A percentile compares a stretch with the other conserved stretches of the same genome.
phyloP scores from a whole-genome alignment of 805 yeast genomes.

The Saccharomycopsis sp. region DNA sequence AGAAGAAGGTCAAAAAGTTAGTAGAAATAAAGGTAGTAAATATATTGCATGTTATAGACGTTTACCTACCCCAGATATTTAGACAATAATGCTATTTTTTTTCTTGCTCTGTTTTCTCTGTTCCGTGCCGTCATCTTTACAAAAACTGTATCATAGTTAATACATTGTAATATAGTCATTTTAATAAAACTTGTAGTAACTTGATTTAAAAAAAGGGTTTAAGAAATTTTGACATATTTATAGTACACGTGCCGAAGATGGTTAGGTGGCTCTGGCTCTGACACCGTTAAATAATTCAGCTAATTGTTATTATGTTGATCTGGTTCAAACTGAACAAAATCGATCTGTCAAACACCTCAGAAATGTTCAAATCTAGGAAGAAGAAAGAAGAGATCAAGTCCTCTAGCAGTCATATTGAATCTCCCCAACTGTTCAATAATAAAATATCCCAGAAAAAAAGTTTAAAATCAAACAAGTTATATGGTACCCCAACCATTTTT shows the following conservation, averaged over 20 bases:
- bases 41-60: constrained; percentile 82
- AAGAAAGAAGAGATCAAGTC: constrained; percentile 14
- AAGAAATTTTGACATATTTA: too few species aligned
- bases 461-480: background rate
- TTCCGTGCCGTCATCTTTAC: too few species aligned
- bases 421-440: constrained; percentile 2
- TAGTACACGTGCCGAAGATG: too few species aligned
- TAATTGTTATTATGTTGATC: too few species aligned
- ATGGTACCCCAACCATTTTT: constrained; percentile 11
- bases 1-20: constrained; percentile 96
- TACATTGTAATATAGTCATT: too few species aligned
- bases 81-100: constrained; percentile 4
- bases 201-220: too few species aligned
- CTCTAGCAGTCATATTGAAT: constrained; percentile 10
- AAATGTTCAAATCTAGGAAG: constrained; percentile 15
- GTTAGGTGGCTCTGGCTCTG: too few species aligned
- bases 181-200: too few species aligned
- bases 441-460: constrained; percentile 3
- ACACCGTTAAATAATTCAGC: too few species aligned
- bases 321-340: background rate
- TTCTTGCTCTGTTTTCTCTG: too few species aligned
- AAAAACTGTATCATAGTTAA: too few species aligned
- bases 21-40: constrained; percentile 79
- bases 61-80: constrained; percentile 46
- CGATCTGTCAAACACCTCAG: too few species aligned